Evolutionary conservation across 345 rosid genomes (phyloP).

Genomic region (Noccaea bulbosa): DNA sequence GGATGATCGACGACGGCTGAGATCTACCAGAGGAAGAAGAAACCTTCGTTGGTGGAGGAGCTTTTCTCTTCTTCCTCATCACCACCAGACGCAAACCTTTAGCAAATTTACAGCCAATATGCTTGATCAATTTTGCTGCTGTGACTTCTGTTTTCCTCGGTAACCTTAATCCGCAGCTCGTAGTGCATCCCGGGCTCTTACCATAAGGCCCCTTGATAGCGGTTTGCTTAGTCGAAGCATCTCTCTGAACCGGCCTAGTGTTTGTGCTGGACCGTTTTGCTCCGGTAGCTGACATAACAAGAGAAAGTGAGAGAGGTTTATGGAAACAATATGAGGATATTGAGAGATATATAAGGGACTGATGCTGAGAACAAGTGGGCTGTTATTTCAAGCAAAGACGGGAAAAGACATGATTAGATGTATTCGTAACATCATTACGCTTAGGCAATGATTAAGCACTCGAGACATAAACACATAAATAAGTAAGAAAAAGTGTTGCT

Average conservation of each 20-base stretch:
- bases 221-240: slow-evolving; percentile 24
- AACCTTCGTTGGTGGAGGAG: slow-evolving; percentile 38
- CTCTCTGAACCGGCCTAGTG: slow-evolving; percentile 22
- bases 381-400: slow-evolving; percentile 26
- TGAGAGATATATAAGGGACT: slow-evolving; percentile 33
- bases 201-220: slow-evolving; percentile 25
- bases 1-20: slow-evolving; percentile 47
- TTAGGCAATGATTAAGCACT: slow-evolving; percentile 47
- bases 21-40: slow-evolving; percentile 51
- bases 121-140: slow-evolving; percentile 55
- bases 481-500: slow-evolving; percentile 29
- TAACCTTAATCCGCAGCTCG: slow-evolving; percentile 54
- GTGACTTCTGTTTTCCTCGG: slow-evolving; percentile 50
- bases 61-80: slow-evolving; percentile 48
- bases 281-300: slow-evolving; percentile 48
- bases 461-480: slow-evolving; percentile 41
- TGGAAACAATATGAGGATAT: slow-evolving; percentile 13
- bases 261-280: slow-evolving; percentile 30
- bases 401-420: slow-evolving; percentile 40
- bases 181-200: slow-evolving; percentile 41
- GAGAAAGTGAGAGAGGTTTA: slow-evolving; percentile 28
- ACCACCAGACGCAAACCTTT: slow-evolving; percentile 53
- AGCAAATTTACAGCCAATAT: slow-evolving; percentile 53
- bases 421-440: slow-evolving; percentile 41
- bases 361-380: slow-evolving; percentile 23